Conservation (phyloP, 2,329 filamentous ascomycete species). For the Penicillium psychrosexuale region DNA sequence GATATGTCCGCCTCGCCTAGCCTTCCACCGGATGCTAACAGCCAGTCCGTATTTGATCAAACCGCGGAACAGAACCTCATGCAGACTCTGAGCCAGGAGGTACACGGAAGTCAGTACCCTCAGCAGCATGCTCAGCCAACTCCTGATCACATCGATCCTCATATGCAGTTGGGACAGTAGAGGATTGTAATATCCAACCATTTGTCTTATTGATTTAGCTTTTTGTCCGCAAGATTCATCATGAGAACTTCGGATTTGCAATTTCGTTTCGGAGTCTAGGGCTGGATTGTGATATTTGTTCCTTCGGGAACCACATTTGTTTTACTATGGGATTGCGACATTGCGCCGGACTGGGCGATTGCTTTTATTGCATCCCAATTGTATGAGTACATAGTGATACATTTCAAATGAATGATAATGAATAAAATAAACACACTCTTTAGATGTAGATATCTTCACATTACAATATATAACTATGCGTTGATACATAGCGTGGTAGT, state of each 20-base stretch:
- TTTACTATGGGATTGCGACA: conserved; percentile 7
- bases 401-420: conserved; percentile 1
- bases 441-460: background rate
- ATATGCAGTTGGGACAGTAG: conserved; percentile 36
- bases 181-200: background rate
- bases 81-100: conserved; percentile 44
- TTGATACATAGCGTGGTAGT: background rate
- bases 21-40: conserved; percentile 32
- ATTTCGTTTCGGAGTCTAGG: conserved; percentile 10
- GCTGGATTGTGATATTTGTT: conserved; percentile 11
- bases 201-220: conserved; percentile 3
- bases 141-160: conserved; percentile 34
- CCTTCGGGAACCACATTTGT: conserved; percentile 8
- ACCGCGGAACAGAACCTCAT: conserved; percentile 44
- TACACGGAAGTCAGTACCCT: conserved; percentile 38
- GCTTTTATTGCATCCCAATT: conserved; percentile 4
- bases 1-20: conserved; percentile 41
- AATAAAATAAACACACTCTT: background rate
- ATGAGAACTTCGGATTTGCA: background rate
- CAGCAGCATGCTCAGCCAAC: conserved; percentile 28
- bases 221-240: background rate
- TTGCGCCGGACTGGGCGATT: conserved; percentile 3
- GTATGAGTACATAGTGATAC: conserved; percentile 15
- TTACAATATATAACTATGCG: background rate
- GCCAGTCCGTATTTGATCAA: conserved; percentile 37